Conservation (phyloP, 73 alveolate species). For the Paramecium caudatum region DNA sequence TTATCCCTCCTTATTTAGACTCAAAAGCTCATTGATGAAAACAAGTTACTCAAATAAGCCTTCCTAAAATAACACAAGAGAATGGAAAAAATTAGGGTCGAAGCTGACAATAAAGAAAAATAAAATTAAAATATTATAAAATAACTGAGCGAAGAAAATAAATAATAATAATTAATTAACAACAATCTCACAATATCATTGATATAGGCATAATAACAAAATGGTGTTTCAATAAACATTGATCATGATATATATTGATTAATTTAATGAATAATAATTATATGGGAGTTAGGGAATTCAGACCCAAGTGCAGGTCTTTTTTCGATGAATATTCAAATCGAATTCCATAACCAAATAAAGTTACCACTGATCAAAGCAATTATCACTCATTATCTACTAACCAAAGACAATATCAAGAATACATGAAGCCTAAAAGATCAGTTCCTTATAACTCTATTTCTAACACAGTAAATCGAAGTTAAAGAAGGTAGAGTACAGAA, state of each 20-base stretch:
- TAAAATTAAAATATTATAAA: constrained; percentile 14
- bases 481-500: not conserved
- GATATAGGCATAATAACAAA: constrained; percentile 10
- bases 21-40: not conserved
- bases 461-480: not conserved
- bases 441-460: not conserved
- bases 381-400: too few relatives aligned
- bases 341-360: not conserved
- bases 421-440: constrained; percentile 1
- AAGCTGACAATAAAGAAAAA: constrained; percentile 42
- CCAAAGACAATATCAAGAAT: too few relatives aligned
- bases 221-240: constrained; percentile 21
- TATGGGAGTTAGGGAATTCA: not conserved
- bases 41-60: constrained; percentile 32
- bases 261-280: not conserved
- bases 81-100: not conserved
- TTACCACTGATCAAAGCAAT: too few relatives aligned
- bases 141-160: constrained; percentile 4
- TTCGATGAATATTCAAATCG: not conserved
- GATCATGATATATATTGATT: constrained; percentile 26
- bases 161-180: constrained; percentile 19
- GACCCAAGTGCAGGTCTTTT: constrained; percentile 3
- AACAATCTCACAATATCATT: constrained; percentile 34
- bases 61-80: constrained; percentile 9
- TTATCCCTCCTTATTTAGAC: not conserved